Percentiles rank a stretch among this genome's conserved stretches.
Evolutionary conservation across 2,329 filamentous ascomycete genomes (phyloP).

Genomic region (Colletotrichum ledebouriae): DNA sequence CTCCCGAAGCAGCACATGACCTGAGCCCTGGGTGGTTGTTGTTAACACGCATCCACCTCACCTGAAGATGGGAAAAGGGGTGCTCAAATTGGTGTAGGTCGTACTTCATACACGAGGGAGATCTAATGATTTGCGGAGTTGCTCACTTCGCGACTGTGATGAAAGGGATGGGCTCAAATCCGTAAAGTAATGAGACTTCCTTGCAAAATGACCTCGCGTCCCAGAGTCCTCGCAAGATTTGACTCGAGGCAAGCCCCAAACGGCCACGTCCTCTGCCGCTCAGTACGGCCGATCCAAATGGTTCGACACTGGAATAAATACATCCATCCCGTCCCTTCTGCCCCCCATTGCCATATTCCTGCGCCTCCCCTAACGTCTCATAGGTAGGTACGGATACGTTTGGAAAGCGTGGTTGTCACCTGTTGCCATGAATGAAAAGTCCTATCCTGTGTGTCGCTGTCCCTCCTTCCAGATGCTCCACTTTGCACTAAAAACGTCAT

Average conservation of each 20-base stretch:
- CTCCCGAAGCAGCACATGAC: background rate
- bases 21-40: background rate
- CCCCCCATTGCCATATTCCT: background rate
- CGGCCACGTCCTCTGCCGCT: constrained; percentile 16
- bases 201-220: too few relatives aligned
- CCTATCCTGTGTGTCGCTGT: too few relatives aligned
- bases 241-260: constrained; percentile 24
- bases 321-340: background rate
- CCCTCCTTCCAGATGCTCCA: too few relatives aligned
- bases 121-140: constrained; percentile 12
- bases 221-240: constrained; percentile 1
- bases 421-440: too few relatives aligned
- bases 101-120: constrained; percentile 10
- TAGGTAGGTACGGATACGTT: too few relatives aligned
- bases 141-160: constrained; percentile 17
- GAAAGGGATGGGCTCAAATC: background rate
- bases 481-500: constrained; percentile 34
- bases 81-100: background rate
- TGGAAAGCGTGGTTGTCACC: too few relatives aligned
- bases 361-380: background rate
- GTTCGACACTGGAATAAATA: background rate
- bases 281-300: constrained; percentile 35
- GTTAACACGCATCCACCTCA: constrained; percentile 7
- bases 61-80: constrained; percentile 10
- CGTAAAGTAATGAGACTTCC: too few relatives aligned